Base-by-base conservation (phyloP, 2,329 filamentous ascomycete genomes). In the Alternaria brassicicola region DNA sequence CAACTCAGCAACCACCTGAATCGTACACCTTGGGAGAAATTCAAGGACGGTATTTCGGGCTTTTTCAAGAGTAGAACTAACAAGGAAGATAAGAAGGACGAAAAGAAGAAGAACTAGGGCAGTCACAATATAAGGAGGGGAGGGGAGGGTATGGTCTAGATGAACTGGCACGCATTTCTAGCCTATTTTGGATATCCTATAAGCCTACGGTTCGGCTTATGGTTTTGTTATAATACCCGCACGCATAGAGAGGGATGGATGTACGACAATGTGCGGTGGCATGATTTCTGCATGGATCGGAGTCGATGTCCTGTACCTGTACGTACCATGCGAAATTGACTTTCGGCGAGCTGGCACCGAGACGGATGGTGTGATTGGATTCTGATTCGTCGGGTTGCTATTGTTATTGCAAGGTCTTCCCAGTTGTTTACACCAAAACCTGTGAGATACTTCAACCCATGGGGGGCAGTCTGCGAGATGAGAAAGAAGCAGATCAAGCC, bases 1-100 rank as follows among this genome's bases (percentile, higher is more conserved):
- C 89, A 97, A 77, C 85, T 96, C 72, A 96, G 92, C 81, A 94
- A 96, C 77, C 89, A 88, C 78, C 85, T 97, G 62, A 97, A 97
- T 81, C 87, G 92, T 50, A 91, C 87, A 49, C 83, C 80, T 54
- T 97, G 92, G 92, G 90, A 96, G 80, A 85, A 82, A 65, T 80
- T 83, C 70, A 82, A 82, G 67, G 81, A 83, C 67, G 76, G 76
- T 60, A 74, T 81, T 45, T 74, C 74, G 30, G 79, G 79, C 57
- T 74, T 71, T 19, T 66, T 75, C 57, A 78, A 75, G 64, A 63
- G 55, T 8, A 69, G 68, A 52, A 64, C 57, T 19, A 72, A 74
- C 57, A 67, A 71, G 50, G 62, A 67, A 35, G 57, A 62, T 19
- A 57, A 64, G 19, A 52, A 60, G 36, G 57, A 62, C 15, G 60